Base-by-base conservation (phyloP, 805 yeast species). In the Saturnispora halmiae region DNA sequence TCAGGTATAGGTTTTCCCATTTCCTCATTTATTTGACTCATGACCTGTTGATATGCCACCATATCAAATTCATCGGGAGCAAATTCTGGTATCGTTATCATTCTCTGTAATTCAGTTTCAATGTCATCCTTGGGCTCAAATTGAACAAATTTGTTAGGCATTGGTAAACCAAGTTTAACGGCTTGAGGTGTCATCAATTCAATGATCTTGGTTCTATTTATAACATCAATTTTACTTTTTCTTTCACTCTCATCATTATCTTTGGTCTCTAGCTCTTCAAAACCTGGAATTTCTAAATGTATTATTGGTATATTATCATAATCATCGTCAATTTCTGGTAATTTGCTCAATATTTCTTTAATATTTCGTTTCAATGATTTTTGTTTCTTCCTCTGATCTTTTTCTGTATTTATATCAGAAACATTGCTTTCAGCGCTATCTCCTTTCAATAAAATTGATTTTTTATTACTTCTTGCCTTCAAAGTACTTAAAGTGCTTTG, bases 21-120 rank as follows among this genome's bases (percentile, higher is more conserved):
- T 18, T 16, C n/a, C 4, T 31, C 14, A 8, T 37, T 34, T n/a
- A 37, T 37, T 6, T 31, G 13, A 4, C 16, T 24, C 15, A 30
- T 25, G 4, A 37, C n/a, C 6, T 22, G 6, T 30, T 37, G 40
- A 37, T 37, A 37, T 37, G 40, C 40, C 30, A 13, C 22, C 31
- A 37, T 29, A 30, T 29, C 30, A 24, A 30, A 37, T 16, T 37
- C 40, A 22, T 30, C 40, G 8, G 24, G 10, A 3, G 32, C 30
- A 6, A 30, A 15, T 11, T 37, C 34, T 7, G 40, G 33, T n/a
- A 28, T 28, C 14, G 39, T 27, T 14, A 30, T 26, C 15, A 37
- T 8, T 31, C 19, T 37, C 16, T 37, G 34, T 16, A 37, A 30
- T 15, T 37, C 40, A 6, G 14, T 13, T 2, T 29, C 34, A 25